Conservation (phyloP, 2,329 filamentous ascomycete species). For the Talaromyces rugulosus region DNA sequence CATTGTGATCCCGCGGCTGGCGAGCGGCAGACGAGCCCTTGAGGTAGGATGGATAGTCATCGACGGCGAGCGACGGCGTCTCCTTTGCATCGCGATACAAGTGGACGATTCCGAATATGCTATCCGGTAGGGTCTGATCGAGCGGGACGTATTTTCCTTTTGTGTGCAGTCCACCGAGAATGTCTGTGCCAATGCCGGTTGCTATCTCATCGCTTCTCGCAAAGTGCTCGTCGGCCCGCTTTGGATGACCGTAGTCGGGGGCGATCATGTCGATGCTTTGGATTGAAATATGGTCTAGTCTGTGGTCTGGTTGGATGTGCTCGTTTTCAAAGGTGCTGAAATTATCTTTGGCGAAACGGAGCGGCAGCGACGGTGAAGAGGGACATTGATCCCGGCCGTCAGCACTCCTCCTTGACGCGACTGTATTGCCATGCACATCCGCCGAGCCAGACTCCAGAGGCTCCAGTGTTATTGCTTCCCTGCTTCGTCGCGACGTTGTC, state of each 20-base stretch:
- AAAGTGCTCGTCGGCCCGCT: constrained; percentile 20
- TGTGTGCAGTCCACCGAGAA: constrained; percentile 65
- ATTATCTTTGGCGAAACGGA: not conserved
- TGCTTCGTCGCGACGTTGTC: constrained; percentile 10
- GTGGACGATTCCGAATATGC: constrained; percentile 90
- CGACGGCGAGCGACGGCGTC: constrained; percentile 52
- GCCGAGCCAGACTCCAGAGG: not conserved
- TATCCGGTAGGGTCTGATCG: constrained; percentile 66
- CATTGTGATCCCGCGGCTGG: constrained; percentile 20
- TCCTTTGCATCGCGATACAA: constrained; percentile 84
- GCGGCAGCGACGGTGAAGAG: not conserved
- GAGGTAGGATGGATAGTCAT: constrained; percentile 43
- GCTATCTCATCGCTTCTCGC: constrained; percentile 36
- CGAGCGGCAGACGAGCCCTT: constrained; percentile 35
- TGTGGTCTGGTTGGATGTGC: constrained; percentile 59
- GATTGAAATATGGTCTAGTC: constrained; percentile 73
- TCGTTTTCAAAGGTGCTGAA: not conserved
- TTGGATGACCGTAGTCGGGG: constrained; percentile 21
- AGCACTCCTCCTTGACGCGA: not conserved
- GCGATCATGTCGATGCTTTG: constrained; percentile 72
- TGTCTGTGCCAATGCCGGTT: constrained; percentile 47
- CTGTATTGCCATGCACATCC: not conserved
- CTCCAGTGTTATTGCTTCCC: not conserved
- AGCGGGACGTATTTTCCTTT: constrained; percentile 76
- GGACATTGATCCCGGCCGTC: not conserved